Conservation (phyloP, 768 basidiomycete species). For the Thelephora aurantiotincta region DNA sequence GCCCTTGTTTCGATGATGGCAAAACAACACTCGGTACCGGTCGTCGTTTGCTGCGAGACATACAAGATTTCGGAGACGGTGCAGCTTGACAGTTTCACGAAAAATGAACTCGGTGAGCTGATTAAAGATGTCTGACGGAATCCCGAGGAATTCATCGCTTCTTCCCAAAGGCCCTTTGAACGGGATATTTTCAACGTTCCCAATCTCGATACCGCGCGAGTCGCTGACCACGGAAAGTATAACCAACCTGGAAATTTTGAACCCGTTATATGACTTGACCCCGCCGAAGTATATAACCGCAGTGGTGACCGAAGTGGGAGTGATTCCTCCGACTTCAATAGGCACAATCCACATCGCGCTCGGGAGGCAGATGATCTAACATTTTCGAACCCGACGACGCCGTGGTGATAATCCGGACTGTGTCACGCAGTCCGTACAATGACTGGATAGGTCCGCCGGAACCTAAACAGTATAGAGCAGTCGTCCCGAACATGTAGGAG, state of each 20-base stretch:
- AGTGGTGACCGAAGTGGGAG: conserved; percentile 92
- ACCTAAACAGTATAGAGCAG: no score
- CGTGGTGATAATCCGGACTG: neutral
- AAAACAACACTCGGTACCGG: conserved; percentile 76
- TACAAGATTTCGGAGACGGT: conserved; percentile 96
- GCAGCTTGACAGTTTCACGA: conserved; percentile 86
- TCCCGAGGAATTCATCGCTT: no score
- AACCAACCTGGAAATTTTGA: conserved; percentile 60
- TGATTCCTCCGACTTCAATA: conserved; percentile 88
- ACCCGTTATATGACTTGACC: conserved; percentile 89
- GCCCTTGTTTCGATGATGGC: conserved; percentile 96
- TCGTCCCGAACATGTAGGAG: no score
- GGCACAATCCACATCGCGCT: conserved; percentile 70
- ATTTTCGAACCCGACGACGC: neutral
- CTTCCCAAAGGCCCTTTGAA: conserved; percentile 15
- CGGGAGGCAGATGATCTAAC: conserved; percentile 18
- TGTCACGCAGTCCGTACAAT: neutral
- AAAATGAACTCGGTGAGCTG: conserved; percentile 81
- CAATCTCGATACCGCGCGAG: conserved; percentile 18
- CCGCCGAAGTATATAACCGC: conserved; percentile 87
- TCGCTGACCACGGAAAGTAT: conserved; percentile 16
- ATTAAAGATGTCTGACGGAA: neutral
- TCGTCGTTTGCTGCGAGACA: conserved; percentile 95
- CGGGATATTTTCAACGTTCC: conserved; percentile 19
- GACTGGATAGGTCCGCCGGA: no score